These are phyloP conservation scores for Anthostomella pinea DNA, from an alignment of 2,329 filamentous ascomycete genomes.

Conservation along the genomic window DNA sequence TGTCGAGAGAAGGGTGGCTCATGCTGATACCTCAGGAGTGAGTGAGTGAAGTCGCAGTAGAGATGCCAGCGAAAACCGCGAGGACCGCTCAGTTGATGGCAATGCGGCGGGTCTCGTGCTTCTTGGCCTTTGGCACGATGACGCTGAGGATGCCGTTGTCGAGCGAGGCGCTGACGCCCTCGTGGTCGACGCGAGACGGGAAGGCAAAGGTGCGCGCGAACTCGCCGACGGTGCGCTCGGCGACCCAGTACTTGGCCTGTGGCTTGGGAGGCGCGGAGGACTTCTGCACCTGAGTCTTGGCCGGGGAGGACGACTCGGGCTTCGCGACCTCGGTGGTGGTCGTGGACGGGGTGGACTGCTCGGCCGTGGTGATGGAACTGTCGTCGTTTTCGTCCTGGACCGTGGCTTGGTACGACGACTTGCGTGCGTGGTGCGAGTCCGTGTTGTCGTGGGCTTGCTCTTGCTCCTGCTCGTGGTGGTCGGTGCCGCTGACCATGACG, in stretches of 20 bases:
- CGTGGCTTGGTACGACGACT: constrained; percentile 55
- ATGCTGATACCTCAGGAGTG: no score
- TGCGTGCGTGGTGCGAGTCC: no score
- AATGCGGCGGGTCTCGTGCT: constrained; percentile 55
- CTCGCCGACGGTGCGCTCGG: constrained; percentile 63
- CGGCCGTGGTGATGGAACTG: constrained; percentile 23
- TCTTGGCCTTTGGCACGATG: constrained; percentile 63
- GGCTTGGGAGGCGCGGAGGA: constrained; percentile 24
- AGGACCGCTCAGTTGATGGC: constrained; percentile 52
- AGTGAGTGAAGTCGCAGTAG: no score
- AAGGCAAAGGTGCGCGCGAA: constrained; percentile 70
- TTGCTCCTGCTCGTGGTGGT: constrained; percentile 13
- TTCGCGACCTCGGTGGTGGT: constrained; percentile 36
- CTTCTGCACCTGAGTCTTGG: constrained; percentile 13
- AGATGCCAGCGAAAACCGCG: no score
- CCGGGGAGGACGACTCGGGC: constrained; percentile 14
- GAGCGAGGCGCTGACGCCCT: constrained; percentile 58
- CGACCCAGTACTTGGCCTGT: constrained; percentile 65
- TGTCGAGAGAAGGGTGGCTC: no score
- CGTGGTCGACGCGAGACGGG: constrained; percentile 60
- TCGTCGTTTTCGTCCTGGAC: constrained; percentile 59
- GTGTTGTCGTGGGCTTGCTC: constrained; percentile 32
- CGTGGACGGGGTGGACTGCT: constrained; percentile 22
- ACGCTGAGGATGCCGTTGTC: constrained; percentile 65
- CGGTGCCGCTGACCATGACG: constrained; percentile 7